Conservation (phyloP, 495 filamentous ascomycete genomes). For the Hypoxylon lienhwacheense region DNA sequence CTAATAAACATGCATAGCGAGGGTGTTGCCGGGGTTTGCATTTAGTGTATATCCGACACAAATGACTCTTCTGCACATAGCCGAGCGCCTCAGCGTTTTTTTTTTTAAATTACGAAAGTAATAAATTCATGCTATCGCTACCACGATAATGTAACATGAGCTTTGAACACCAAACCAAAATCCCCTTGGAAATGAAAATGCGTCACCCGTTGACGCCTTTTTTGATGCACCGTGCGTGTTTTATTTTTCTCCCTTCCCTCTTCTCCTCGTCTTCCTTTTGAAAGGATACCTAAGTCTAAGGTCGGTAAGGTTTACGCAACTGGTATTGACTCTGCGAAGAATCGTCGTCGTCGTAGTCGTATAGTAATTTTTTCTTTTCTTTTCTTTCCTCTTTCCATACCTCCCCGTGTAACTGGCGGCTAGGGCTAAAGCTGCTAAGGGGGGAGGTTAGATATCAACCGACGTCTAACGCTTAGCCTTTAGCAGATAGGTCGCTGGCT, state of each 20-base stretch:
- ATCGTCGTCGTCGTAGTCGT: constrained; percentile 1
- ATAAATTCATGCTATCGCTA: constrained; percentile 14
- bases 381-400: constrained; percentile 3
- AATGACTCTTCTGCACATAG: too few relatives aligned
- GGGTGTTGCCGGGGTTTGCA: constrained; percentile 9
- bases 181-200: constrained; percentile 1
- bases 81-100: neutral
- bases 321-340: constrained; percentile 11
- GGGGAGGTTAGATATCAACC: neutral
- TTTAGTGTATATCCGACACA: too few relatives aligned
- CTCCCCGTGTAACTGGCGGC: constrained; percentile 2
- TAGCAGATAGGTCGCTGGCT: neutral
- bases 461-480: neutral
- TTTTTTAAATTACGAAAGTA: too few relatives aligned
- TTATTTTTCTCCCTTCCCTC: too few relatives aligned
- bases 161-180: too few relatives aligned
- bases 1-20: constrained; percentile 14
- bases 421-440: too few relatives aligned
- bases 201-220: constrained; percentile 13
- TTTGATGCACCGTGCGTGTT: constrained; percentile 4
- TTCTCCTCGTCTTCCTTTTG: too few relatives aligned
- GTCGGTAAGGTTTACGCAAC: too few relatives aligned
- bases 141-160: neutral
- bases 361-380: too few relatives aligned
- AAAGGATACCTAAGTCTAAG: too few relatives aligned